Percentiles rank a stretch among this genome's conserved stretches.
phyloP scores from a whole-genome alignment of 495 filamentous ascomycete species.

The Aspergillus haitiensis region DNA sequence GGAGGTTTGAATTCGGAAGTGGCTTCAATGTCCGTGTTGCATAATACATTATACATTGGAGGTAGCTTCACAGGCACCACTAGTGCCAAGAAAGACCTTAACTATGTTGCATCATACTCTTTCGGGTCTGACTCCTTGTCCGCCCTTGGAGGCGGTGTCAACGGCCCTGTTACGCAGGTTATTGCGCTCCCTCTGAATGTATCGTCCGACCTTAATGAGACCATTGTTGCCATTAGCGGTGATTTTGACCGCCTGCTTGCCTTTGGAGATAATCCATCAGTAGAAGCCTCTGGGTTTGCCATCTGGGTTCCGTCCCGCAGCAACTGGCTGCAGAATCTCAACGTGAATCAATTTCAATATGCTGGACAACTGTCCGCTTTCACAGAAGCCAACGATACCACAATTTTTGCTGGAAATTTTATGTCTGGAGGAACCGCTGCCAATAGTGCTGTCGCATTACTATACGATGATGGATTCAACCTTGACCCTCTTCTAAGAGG shows the following conservation, averaged over 20 bases:
- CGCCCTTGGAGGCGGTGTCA: constrained; percentile 80
- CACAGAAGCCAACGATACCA: constrained; percentile 59
- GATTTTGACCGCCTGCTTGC: constrained; percentile 70
- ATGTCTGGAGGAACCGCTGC: constrained; percentile 66
- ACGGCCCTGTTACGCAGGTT: constrained; percentile 72
- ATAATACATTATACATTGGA: constrained; percentile 72
- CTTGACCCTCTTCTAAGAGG: constrained; percentile 61
- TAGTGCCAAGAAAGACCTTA: constrained; percentile 58
- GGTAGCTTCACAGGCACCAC: constrained; percentile 80
- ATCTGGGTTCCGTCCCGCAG: constrained; percentile 89
- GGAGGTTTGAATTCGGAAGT: constrained; percentile 84
- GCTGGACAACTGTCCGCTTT: constrained; percentile 69
- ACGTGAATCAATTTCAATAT: constrained; percentile 63
- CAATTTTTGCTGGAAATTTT: constrained; percentile 76
- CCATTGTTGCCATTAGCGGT: constrained; percentile 76
- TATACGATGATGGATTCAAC: constrained; percentile 49
- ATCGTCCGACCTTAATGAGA: constrained; percentile 65
- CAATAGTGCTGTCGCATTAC: constrained; percentile 66
- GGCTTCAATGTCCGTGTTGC: constrained; percentile 62
- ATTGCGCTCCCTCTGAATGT: constrained; percentile 80
- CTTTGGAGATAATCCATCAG: constrained; percentile 60
- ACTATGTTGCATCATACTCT: constrained; percentile 75
- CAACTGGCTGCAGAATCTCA: constrained; percentile 86
- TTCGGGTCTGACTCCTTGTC: constrained; percentile 67
- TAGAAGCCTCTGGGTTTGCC: constrained; percentile 71